Evolutionary conservation across 305 asterid species (phyloP), one percentile per base, ranked within the genome.

Genomic region (Solanum aculeatissimum): DNA sequence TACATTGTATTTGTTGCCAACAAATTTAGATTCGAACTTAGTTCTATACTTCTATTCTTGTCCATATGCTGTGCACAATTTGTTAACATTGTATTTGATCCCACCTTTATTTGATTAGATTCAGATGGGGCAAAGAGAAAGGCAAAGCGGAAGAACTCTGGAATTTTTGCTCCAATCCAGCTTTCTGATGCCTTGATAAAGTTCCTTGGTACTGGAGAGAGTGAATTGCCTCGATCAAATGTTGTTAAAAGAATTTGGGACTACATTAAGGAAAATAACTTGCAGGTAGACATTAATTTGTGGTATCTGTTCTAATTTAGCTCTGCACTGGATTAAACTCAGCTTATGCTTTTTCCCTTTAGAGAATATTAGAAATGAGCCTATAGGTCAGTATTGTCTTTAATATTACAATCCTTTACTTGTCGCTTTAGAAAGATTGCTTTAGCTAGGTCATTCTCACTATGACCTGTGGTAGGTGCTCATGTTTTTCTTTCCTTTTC

Each of bases 141-240:
- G 89, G 93, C 88, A 84, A 95, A 95, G 91, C 88, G 90, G 71
- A 93, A 85, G 80, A 93, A 90, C 91, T 88, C 90, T 86, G 95
- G 93, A 83, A 92, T 97, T 83, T 96, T 91, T 88, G 94, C 96
- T 89, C 93, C 99, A 74, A 84, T 93, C 78, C 93, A 89, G 78
- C 98, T 95, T 84, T 97, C 98, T 47, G 98, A 94, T 85, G 97
- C 94, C 80, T 89, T 97, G 58, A 82, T 88, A 87, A 92, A 92
- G 91, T 95, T 95, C 88, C 91, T 97, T 82, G 97, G 96, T 81
- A 95, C 99, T 43, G 98, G 96, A 85, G 99, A 97, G 89, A 89
- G 84, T 83, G 93, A 88, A 84, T 88, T 97, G 79, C 89, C 97
- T 42, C 89, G 98, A 47, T 86, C 95, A 66, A 93, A 87, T 89